Conservation (phyloP, 2,329 filamentous ascomycete genomes). For the Cytospora chrysosperma region DNA sequence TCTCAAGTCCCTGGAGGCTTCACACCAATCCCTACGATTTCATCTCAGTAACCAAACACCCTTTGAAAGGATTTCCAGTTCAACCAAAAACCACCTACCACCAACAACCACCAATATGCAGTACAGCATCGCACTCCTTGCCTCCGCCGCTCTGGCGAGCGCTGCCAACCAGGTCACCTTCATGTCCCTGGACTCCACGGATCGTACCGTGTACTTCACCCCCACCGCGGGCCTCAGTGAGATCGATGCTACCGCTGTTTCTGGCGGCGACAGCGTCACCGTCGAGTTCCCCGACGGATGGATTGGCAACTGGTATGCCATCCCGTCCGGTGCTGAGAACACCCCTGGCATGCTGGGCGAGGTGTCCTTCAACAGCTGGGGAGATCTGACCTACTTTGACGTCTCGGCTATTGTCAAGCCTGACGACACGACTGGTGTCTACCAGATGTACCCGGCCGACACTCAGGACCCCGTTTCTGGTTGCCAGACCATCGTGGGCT, state of each 20-base stretch:
- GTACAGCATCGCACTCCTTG: constrained; percentile 47
- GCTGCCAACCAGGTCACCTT: constrained; percentile 56
- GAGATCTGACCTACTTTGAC: constrained; percentile 41
- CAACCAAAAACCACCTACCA: neutral
- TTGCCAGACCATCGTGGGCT: constrained; percentile 40
- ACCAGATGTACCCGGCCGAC: constrained; percentile 38
- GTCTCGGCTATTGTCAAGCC: constrained; percentile 47
- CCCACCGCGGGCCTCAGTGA: constrained; percentile 38
- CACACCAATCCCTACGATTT: constrained; percentile 18
- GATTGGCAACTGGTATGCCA: constrained; percentile 37
- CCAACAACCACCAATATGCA: constrained; percentile 49
- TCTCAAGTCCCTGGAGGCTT: constrained; percentile 23
- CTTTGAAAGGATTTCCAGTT: constrained; percentile 17
- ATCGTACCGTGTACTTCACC: constrained; percentile 53
- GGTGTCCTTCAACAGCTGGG: constrained; percentile 37
- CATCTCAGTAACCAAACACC: neutral
- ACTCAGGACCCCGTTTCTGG: constrained; percentile 36
- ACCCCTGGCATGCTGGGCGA: constrained; percentile 40
- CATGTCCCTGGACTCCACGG: constrained; percentile 53
- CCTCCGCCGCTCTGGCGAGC: constrained; percentile 41
- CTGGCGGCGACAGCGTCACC: constrained; percentile 38
- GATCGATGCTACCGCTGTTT: constrained; percentile 41
- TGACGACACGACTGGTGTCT: constrained; percentile 39
- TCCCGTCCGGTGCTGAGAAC: constrained; percentile 33
- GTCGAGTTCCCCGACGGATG: constrained; percentile 30